A percentile compares a stretch with the other conserved stretches of the same genome.
Evolutionary conservation across 2,329 filamentous ascomycete genomes (phyloP).

Genomic region (Lizonia empirigonia): DNA sequence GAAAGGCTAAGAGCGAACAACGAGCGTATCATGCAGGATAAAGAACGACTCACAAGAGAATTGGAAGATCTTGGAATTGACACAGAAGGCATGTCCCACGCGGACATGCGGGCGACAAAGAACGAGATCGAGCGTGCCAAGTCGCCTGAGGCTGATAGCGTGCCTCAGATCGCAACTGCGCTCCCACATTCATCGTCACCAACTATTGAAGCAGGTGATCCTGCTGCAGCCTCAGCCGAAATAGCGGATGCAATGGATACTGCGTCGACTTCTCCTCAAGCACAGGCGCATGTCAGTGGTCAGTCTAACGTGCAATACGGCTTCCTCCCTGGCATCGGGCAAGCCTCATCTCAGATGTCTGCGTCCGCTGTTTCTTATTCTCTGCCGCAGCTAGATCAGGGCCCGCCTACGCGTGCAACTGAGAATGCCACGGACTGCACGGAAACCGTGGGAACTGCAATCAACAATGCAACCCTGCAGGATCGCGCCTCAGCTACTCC

Average conservation of each 20-base stretch:
- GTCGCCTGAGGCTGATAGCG: slow-evolving; percentile 15
- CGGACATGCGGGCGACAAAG: slow-evolving; percentile 52
- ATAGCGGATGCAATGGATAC: neutral
- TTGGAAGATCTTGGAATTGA: slow-evolving; percentile 56
- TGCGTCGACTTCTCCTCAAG: neutral
- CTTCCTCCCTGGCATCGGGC: slow-evolving; percentile 25
- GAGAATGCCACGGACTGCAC: neutral
- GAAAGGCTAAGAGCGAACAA: slow-evolving; percentile 48
- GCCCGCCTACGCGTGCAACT: neutral
- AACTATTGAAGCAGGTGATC: neutral
- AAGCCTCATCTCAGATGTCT: neutral
- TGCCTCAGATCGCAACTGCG: neutral
- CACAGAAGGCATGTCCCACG: slow-evolving; percentile 54
- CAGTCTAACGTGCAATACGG: slow-evolving; percentile 4
- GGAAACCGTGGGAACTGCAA: neutral
- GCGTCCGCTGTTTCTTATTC: neutral
- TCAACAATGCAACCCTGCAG: neutral
- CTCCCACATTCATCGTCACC: neutral
- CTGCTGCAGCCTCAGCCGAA: neutral
- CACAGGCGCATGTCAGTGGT: neutral
- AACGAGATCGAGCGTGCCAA: slow-evolving; percentile 44
- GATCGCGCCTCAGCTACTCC: slow-evolving; percentile 26
- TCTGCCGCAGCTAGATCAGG: neutral
- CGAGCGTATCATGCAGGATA: slow-evolving; percentile 49
- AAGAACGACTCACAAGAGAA: slow-evolving; percentile 54